Evolutionary conservation across 441 rosid species (phyloP).

Genomic region (Corymbia citriodora): DNA sequence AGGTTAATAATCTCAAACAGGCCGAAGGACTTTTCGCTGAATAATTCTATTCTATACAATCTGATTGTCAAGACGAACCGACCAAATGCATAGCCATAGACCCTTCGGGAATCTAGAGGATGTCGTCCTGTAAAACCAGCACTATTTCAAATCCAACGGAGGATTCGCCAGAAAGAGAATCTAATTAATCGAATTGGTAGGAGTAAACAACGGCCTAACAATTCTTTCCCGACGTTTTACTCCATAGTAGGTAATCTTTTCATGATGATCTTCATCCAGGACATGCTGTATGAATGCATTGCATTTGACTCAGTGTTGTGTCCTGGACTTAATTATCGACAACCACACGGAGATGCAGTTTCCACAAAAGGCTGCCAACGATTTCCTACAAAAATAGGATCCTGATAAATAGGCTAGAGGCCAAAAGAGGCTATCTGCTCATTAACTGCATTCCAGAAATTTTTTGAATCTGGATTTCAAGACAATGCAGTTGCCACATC

Average conservation of each 20-base stretch:
- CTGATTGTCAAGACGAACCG: neutral
- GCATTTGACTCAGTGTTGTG: neutral
- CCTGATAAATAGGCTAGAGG: neutral
- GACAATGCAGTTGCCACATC: neutral
- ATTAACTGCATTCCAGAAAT: neutral
- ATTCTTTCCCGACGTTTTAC: neutral
- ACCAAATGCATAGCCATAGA: neutral
- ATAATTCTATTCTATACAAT: neutral
- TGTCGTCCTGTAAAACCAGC: neutral
- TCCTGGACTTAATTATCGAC: neutral
- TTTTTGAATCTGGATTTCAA: neutral
- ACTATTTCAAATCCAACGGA: neutral
- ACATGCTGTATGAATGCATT: neutral
- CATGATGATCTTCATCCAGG: neutral
- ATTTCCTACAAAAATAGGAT: neutral
- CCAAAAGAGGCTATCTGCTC: neutral
- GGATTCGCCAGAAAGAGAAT: neutral
- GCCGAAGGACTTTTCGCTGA: neutral
- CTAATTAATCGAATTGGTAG: neutral
- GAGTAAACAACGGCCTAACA: neutral
- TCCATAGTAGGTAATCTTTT: neutral
- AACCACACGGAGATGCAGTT: neutral
- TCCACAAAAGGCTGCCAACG: neutral
- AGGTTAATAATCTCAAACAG: neutral
- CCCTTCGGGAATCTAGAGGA: neutral